phyloP scores from a whole-genome alignment of 805 yeast genomes.

The Ogataea degrootiae region DNA sequence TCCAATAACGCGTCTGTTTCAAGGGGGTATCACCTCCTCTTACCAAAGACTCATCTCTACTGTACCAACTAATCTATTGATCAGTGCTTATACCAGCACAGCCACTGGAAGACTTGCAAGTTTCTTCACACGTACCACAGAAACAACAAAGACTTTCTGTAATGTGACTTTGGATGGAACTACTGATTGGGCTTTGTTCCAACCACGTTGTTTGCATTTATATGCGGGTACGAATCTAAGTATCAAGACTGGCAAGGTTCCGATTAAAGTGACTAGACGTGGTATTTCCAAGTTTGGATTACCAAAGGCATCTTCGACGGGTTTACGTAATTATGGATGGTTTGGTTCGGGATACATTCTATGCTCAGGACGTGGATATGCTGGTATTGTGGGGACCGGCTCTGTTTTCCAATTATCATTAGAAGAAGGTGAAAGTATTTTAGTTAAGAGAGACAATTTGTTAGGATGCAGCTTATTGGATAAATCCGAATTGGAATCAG shows the following conservation, averaged over 20 bases:
- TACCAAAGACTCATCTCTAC: conserved; percentile 48
- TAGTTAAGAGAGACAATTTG: conserved; percentile 41
- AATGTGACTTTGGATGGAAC: conserved; percentile 51
- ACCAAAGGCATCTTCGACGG: conserved; percentile 32
- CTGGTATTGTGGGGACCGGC: conserved; percentile 52
- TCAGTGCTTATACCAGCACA: conserved; percentile 32
- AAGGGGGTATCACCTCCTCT: conserved; percentile 39
- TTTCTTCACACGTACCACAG: conserved; percentile 3
- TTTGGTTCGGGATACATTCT: conserved; percentile 37
- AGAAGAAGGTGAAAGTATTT: conserved; percentile 41
- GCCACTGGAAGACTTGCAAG: conserved; percentile 4
- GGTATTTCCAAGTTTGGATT: conserved; percentile 24
- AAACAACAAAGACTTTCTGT: conserved; percentile 36
- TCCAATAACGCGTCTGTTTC: conserved; percentile 39
- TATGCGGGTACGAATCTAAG: conserved; percentile 50
- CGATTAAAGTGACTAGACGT: conserved; percentile 33
- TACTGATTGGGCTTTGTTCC: conserved; percentile 57
- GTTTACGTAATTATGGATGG: conserved; percentile 25
- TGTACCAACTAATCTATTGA: conserved; percentile 39
- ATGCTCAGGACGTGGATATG: conserved; percentile 54
- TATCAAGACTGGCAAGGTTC: conserved; percentile 35
- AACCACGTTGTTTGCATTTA: conserved; percentile 42
- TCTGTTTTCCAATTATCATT: conserved; percentile 45
- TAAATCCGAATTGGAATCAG: conserved; percentile 34
- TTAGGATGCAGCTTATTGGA: conserved; percentile 50